A percentile compares a stretch with the other conserved stretches of the same genome.
phyloP scores from a whole-genome alignment of 306 rosid genomes.

The Glycyrrhiza uralensis region DNA sequence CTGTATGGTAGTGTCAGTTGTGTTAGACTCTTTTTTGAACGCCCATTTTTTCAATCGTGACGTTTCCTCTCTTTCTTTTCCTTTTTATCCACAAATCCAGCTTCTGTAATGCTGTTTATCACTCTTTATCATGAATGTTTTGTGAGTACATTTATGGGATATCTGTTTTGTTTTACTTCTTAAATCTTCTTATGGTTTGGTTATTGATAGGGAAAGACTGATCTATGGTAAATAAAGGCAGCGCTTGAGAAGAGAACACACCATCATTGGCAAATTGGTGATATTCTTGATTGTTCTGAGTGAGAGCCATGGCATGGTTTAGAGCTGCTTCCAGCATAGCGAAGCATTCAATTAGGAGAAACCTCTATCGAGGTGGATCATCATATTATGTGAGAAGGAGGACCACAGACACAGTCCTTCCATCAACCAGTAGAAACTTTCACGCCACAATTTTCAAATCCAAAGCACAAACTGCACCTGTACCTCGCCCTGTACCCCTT shows the following conservation, averaged over 20 bases:
- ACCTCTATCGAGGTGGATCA: constrained; percentile 41
- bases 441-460: constrained; percentile 56
- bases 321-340: constrained; percentile 64
- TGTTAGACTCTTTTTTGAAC: no score
- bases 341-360: constrained; percentile 59
- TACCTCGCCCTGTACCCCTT: constrained; percentile 73
- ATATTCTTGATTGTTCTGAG: constrained; percentile 11
- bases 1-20: no score
- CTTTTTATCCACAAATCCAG: neutral
- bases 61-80: neutral
- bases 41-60: neutral
- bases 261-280: neutral
- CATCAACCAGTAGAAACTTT: constrained; percentile 46
- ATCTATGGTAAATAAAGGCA: neutral
- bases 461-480: constrained; percentile 51
- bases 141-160: neutral
- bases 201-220: constrained; percentile 3
- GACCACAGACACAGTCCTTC: constrained; percentile 36
- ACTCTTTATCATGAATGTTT: neutral
- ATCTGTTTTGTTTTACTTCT: neutral
- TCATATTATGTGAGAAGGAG: constrained; percentile 36
- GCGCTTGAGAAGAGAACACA: neutral
- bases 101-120: neutral
- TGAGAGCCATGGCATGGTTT: constrained; percentile 71
- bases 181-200: neutral